phyloP scores from a whole-genome alignment of 805 yeast genomes.

The Ogataea kodamae region DNA sequence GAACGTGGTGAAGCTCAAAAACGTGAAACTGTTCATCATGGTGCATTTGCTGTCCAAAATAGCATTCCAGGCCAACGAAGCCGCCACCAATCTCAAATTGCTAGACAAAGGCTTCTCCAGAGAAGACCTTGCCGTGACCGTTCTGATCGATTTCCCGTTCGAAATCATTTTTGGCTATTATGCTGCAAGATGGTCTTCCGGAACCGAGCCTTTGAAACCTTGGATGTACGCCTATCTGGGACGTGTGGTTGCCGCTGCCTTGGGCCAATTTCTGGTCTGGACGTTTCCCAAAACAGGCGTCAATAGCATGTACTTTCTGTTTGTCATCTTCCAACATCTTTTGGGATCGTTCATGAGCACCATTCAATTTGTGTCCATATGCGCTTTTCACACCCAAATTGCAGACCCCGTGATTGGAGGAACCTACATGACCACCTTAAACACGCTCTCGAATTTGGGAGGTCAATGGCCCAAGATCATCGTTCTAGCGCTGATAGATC shows the following conservation, averaged over 20 bases:
- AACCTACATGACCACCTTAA: constrained; percentile 94
- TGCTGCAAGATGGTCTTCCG: constrained; percentile 92
- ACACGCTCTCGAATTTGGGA: constrained; percentile 88
- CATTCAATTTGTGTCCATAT: constrained; percentile 88
- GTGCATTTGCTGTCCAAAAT: constrained; percentile 79
- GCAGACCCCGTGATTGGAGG: constrained; percentile 98
- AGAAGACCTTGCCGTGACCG: constrained; percentile 91
- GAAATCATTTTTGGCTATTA: constrained; percentile 94
- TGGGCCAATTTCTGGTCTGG: constrained; percentile 72
- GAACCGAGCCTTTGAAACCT: constrained; percentile 71
- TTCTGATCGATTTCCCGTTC: constrained; percentile 91
- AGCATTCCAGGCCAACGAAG: constrained; percentile 94
- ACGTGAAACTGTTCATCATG: constrained; percentile 69
- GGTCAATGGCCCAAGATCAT: constrained; percentile 97
- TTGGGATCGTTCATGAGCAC: constrained; percentile 90
- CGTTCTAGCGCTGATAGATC: constrained; percentile 75
- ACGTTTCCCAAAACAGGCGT: constrained; percentile 63
- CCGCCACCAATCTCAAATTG: constrained; percentile 88
- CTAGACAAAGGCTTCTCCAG: constrained; percentile 88
- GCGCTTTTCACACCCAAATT: constrained; percentile 91
- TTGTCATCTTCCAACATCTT: constrained; percentile 78
- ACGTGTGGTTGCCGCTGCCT: constrained; percentile 65
- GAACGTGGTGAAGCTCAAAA: constrained; percentile 62
- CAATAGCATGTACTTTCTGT: constrained; percentile 52
- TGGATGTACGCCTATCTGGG: constrained; percentile 90